A percentile compares a stretch with the other conserved stretches of the same genome.
Conservation (phyloP, 768 basidiomycete species). For the Podaxis sp. region DNA sequence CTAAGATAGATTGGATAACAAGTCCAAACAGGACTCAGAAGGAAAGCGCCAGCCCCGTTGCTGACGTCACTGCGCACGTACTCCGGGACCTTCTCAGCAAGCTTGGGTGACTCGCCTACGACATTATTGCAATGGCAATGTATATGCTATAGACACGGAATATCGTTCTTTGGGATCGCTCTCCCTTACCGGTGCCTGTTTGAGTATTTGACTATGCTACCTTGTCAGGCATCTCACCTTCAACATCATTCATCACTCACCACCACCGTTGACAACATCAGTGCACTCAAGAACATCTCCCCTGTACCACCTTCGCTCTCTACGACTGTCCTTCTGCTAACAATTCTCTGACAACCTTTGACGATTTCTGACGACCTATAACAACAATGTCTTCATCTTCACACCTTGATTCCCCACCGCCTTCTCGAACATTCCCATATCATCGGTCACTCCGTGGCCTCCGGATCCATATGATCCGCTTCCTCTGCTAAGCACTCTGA, state of each 20-base stretch:
- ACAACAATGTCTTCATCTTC: slow-evolving; percentile 8
- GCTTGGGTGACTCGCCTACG: slow-evolving; percentile 10
- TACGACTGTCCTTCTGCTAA: slow-evolving; percentile 7
- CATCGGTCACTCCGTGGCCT: slow-evolving; percentile 49
- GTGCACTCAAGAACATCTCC: neutral
- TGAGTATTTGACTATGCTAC: neutral
- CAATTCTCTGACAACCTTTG: slow-evolving; percentile 1
- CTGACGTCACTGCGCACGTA: slow-evolving; percentile 25
- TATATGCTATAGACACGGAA: neutral
- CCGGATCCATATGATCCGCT: slow-evolving; percentile 53
- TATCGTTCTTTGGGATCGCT: neutral
- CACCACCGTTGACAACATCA: slow-evolving; percentile 1
- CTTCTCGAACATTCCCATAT: neutral
- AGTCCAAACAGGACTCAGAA: too few relatives aligned
- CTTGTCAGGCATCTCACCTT: slow-evolving; percentile 4
- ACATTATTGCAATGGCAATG: neutral
- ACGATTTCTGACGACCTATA: slow-evolving; percentile 12
- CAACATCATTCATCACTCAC: neutral
- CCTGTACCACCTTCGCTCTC: neutral
- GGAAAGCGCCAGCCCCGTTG: slow-evolving; percentile 24
- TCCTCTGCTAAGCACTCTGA: slow-evolving; percentile 25
- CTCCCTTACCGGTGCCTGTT: neutral
- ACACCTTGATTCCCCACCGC: slow-evolving; percentile 5
- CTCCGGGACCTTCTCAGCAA: slow-evolving; percentile 31
- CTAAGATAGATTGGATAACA: slow-evolving; percentile 38